Evolutionary conservation across 2,329 filamentous ascomycete species (phyloP).

Genomic region (Herpotrichia juniperi): DNA sequence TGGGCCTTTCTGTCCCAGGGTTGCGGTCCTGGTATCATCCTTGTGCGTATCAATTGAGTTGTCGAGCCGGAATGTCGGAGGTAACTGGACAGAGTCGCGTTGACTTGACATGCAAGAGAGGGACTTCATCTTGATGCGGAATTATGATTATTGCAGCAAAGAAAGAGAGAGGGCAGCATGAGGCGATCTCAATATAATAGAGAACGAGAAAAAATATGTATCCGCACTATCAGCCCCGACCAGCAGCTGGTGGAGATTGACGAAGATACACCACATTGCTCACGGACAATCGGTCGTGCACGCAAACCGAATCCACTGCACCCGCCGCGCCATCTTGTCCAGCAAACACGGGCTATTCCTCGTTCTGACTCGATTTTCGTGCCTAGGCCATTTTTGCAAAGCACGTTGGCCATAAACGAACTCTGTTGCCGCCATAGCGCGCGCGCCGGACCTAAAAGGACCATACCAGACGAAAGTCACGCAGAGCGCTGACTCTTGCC

Average conservation of each 20-base stretch:
- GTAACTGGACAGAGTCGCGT: background rate
- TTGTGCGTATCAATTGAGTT: conserved; percentile 19
- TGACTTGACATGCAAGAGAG: conserved; percentile 23
- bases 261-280: background rate
- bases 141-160: background rate
- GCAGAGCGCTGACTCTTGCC: background rate
- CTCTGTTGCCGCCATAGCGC: background rate
- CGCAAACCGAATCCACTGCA: background rate
- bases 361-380: background rate
- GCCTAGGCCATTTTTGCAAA: background rate
- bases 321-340: background rate
- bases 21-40: conserved; percentile 4
- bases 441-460: background rate
- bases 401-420: background rate
- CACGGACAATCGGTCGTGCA: conserved; percentile 1
- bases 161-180: background rate
- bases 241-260: background rate
- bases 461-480: background rate
- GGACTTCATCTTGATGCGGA: conserved; percentile 16
- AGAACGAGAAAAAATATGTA: background rate
- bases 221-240: background rate
- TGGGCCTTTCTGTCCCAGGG: conserved; percentile 22
- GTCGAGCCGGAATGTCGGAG: conserved; percentile 22
- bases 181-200: background rate
- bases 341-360: conserved; percentile 3